These are phyloP conservation scores for Aspergillus egyptiacus DNA, from an alignment of 495 filamentous ascomycete species.

Conservation along the genomic window DNA sequence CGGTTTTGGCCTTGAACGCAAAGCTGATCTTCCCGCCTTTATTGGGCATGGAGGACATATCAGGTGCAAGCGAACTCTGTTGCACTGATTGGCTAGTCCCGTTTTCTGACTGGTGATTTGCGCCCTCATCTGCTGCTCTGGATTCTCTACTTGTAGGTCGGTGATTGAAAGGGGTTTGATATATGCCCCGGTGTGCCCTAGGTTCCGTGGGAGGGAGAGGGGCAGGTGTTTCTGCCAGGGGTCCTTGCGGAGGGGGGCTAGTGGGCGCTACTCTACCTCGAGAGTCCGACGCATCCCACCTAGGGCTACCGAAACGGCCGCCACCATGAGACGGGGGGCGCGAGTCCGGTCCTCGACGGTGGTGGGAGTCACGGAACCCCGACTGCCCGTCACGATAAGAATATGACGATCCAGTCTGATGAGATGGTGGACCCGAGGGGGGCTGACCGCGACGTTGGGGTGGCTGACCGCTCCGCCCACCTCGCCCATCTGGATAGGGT, in stretches of 20 bases:
- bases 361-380: conserved; percentile 50
- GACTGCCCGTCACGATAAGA: conserved; percentile 51
- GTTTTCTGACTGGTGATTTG: conserved; percentile 30
- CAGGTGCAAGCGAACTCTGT: conserved; percentile 37
- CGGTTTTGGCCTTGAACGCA: conserved; percentile 71
- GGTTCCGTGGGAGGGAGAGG: conserved; percentile 26
- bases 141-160: conserved; percentile 53
- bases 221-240: conserved; percentile 23
- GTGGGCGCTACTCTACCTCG: conserved; percentile 27
- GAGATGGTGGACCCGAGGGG: conserved; percentile 48
- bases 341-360: conserved; percentile 40
- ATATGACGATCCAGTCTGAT: conserved; percentile 45
- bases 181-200: conserved; percentile 28
- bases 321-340: conserved; percentile 26
- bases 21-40: conserved; percentile 78
- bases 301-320: conserved; percentile 52
- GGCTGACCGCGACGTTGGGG: conserved; percentile 49
- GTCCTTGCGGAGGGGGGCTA: conserved; percentile 29
- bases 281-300: conserved; percentile 50
- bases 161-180: conserved; percentile 57
- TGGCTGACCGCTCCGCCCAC: conserved; percentile 49
- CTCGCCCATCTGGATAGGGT: conserved; percentile 52
- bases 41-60: conserved; percentile 45
- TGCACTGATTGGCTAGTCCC: conserved; percentile 39
- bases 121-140: conserved; percentile 54